These are phyloP conservation scores for Sungouiella thailandica DNA, from an alignment of 805 yeast genomes.

Conservation along the genomic window DNA sequence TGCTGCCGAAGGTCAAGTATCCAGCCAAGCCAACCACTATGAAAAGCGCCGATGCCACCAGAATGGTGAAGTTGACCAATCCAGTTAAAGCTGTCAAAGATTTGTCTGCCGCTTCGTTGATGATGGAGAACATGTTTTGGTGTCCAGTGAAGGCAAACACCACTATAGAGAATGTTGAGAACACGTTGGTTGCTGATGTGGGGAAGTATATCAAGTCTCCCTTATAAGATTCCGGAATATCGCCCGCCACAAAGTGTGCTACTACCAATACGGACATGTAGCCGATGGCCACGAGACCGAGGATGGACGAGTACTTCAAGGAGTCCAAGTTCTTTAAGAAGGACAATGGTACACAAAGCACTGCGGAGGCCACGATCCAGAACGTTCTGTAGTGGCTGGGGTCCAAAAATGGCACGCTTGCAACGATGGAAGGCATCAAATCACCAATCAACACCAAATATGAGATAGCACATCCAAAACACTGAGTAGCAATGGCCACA, in stretches of 20 bases:
- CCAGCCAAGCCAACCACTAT: conserved; percentile 75
- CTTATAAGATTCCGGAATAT: conserved; percentile 33
- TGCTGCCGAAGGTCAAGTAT: conserved; percentile 70
- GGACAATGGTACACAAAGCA: conserved; percentile 55
- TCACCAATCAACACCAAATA: conserved; percentile 76
- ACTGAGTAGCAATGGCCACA: conserved; percentile 67
- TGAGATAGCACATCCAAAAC: conserved; percentile 72
- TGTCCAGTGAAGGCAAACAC: conserved; percentile 81
- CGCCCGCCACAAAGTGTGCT: conserved; percentile 51
- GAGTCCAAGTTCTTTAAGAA: conserved; percentile 65
- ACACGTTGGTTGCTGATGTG: conserved; percentile 45
- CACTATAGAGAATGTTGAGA: conserved; percentile 64
- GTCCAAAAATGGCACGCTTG: conserved; percentile 23
- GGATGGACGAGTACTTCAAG: conserved; percentile 63
- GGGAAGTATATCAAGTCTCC: conserved; percentile 33
- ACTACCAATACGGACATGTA: conserved; percentile 56
- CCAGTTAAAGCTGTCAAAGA: conserved; percentile 41
- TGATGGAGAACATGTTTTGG: conserved; percentile 73
- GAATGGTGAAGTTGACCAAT: conserved; percentile 51
- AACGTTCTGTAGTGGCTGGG: conserved; percentile 38
- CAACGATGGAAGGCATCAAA: conserved; percentile 58
- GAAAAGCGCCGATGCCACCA: conserved; percentile 58
- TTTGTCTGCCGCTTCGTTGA: conserved; percentile 64
- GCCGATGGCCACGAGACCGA: conserved; percentile 62
- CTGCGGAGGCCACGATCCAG: conserved; percentile 53